Base-by-base conservation (phyloP, 148 eudicot genomes). In the Pouteria glomerata region DNA sequence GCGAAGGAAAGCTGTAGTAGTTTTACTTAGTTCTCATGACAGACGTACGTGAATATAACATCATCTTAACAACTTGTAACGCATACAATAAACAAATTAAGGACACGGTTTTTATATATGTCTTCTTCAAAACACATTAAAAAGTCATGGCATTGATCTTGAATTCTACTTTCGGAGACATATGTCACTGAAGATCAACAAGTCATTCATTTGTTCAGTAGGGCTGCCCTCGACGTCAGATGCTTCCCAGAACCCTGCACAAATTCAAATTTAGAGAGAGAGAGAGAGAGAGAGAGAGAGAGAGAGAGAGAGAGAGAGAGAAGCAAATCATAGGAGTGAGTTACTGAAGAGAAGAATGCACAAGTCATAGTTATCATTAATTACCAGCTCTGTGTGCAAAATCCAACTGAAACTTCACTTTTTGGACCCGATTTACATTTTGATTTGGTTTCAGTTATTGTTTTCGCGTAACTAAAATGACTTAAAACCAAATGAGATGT, bases 191-290 rank as follows among this genome's bases (percentile, higher is more conserved):
- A 14, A 47, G 78, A n/a, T n/a, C 55, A 47, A 67, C 55, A 45
- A 6, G n/a, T n/a, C n/a, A 23, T 52, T 77, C 78, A 82, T 37
- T 77, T 77, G 78, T 86, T 82, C 66, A 71, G 55, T 57, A 83
- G 33, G n/a, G 85, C 75, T 47, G 86, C 68, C 74, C 84, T 85
- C 45, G 82, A 58, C 74, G 78, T 75, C 45, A 80, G 58, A 57
- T 58, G 89, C 68, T 82, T 82, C 67, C 79, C 82, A 8, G 82
- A 66, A 12, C 66, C 82, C 87, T 84, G 62, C 39, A 53, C 57
- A 73, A 45, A 45, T 53, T 33, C 33, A 47, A 68, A 48, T 35
- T 66, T 29, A 58, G 67, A 52, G 16, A 16, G 53, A 29, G 37
- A 56, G 13, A 73, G 41, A 21, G 27, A 21, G 23, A 11, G n/a